Evolutionary conservation across 805 yeast genomes (phyloP).

Genomic region (Hanseniaspora thailandica): DNA sequence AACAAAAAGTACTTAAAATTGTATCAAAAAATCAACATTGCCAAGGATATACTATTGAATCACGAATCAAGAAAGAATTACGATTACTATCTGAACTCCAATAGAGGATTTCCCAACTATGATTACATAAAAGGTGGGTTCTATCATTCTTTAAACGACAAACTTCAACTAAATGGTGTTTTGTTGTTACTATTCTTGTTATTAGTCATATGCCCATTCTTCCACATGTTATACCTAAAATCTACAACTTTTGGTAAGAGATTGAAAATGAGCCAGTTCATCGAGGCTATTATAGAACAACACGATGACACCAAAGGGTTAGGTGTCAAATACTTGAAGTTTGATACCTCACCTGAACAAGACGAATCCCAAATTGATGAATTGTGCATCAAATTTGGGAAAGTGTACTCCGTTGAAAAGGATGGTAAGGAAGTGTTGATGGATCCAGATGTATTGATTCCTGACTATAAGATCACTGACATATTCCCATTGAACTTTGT

Average conservation of each 20-base stretch:
- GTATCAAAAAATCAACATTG: conserved; percentile 65
- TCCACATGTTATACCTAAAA: conserved; percentile 48
- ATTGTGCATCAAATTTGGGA: conserved; percentile 46
- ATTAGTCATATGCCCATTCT: conserved; percentile 38
- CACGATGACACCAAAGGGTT: conserved; percentile 47
- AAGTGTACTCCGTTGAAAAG: conserved; percentile 44
- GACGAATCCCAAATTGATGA: conserved; percentile 37
- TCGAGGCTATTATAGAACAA: conserved; percentile 39
- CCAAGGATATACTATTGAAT: conserved; percentile 59
- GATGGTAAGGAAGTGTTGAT: conserved; percentile 32
- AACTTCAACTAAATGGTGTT: conserved; percentile 38
- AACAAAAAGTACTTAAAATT: conserved; percentile 35
- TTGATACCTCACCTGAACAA: conserved; percentile 33
- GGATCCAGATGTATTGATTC: conserved; percentile 4
- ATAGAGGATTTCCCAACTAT: conserved; percentile 63
- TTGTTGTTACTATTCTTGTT: conserved; percentile 41
- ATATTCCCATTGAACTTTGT: conserved; percentile 15
- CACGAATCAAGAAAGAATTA: conserved; percentile 55
- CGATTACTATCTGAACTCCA: conserved; percentile 69
- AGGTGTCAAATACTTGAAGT: conserved; percentile 34
- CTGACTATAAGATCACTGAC: neutral
- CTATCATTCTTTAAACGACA: conserved; percentile 40
- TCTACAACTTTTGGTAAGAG: conserved; percentile 47
- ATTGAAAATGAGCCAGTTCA: conserved; percentile 42
- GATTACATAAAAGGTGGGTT: conserved; percentile 46